Conservation (phyloP, 2,329 filamentous ascomycete species). For the Alternaria atra region DNA sequence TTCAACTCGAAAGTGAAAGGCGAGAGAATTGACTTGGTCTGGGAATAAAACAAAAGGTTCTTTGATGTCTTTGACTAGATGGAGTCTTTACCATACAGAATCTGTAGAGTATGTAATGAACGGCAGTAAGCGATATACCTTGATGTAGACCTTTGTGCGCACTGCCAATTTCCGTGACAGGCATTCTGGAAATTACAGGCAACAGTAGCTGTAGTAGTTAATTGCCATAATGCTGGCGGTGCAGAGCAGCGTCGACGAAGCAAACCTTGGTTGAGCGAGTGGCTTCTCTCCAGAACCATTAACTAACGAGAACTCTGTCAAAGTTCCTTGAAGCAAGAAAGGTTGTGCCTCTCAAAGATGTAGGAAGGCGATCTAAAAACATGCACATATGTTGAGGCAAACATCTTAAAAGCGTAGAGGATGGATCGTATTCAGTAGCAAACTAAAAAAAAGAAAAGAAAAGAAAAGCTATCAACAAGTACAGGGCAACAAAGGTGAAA, state of each 20-base stretch:
- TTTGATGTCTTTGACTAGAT: not conserved
- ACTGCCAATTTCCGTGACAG: not conserved
- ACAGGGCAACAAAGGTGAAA: not conserved
- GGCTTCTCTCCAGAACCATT: not conserved
- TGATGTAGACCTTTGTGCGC: not conserved
- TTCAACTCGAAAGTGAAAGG: constrained; percentile 64
- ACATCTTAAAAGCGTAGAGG: not conserved
- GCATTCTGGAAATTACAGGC: not conserved
- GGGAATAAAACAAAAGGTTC: constrained; percentile 12
- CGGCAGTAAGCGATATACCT: not conserved
- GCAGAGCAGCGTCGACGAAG: not conserved
- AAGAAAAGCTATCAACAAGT: not conserved
- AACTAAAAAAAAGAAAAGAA: not conserved
- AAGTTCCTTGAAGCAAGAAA: not conserved
- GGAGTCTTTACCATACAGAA: not conserved
- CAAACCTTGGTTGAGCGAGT: not conserved
- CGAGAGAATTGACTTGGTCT: constrained; percentile 56
- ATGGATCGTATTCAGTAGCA: not conserved
- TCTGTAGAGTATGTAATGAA: not conserved
- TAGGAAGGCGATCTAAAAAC: not conserved
- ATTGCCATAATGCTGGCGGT: not conserved
- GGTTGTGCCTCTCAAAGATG: not conserved
- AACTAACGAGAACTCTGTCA: not conserved
- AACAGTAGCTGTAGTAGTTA: not conserved
- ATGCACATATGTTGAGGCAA: not conserved